Percentiles rank a stretch among this genome's conserved stretches.
Conservation (phyloP, 2,329 filamentous ascomycete genomes). For the Stagonosporopsis cucurbitacearum region DNA sequence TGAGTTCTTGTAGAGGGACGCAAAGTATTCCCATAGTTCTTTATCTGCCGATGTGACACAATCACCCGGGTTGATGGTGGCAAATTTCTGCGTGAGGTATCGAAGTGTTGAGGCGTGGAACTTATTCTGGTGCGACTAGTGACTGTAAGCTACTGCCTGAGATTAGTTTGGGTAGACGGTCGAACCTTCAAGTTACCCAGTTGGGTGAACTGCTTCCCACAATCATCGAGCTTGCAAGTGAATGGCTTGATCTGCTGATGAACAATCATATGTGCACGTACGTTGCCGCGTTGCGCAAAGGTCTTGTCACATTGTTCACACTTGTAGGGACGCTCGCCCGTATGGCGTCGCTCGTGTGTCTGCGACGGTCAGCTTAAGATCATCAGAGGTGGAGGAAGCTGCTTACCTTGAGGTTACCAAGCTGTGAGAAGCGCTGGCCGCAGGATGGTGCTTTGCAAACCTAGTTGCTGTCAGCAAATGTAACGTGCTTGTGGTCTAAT, state of each 20-base stretch:
- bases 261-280: conserved; percentile 81
- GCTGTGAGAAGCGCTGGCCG: conserved; percentile 82
- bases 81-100: conserved; percentile 73
- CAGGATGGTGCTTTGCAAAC: conserved; percentile 75
- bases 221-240: conserved; percentile 80
- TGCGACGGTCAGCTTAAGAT: conserved; percentile 45
- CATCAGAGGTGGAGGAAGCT: too few species aligned
- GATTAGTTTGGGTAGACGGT: background rate
- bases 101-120: conserved; percentile 81
- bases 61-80: conserved; percentile 66
- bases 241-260: conserved; percentile 81
- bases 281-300: conserved; percentile 86
- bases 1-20: conserved; percentile 90
- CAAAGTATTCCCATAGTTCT: conserved; percentile 84
- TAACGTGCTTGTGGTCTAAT: background rate
- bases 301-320: conserved; percentile 81
- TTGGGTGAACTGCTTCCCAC: conserved; percentile 87
- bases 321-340: conserved; percentile 81
- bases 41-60: conserved; percentile 72
- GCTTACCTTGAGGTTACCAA: conserved; percentile 84
- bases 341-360: conserved; percentile 88
- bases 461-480: conserved; percentile 43
- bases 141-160: conserved; percentile 16
- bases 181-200: conserved; percentile 87
- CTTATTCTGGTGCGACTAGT: conserved; percentile 87